Percentiles rank a stretch among this genome's conserved stretches.
Evolutionary conservation across 2,329 filamentous ascomycete species (phyloP).

Genomic region (Aspergillus clavatus): DNA sequence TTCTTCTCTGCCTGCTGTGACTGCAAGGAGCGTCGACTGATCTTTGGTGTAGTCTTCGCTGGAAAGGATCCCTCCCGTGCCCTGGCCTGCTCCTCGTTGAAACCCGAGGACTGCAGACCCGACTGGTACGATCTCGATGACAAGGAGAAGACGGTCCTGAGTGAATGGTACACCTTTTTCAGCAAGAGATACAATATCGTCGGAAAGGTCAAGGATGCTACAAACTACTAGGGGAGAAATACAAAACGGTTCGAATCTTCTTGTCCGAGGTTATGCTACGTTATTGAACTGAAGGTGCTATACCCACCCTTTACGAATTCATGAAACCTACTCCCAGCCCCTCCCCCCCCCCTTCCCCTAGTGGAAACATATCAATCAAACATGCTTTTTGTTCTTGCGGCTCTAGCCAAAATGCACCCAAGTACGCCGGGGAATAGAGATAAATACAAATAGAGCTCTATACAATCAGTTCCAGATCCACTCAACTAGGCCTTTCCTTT

Average conservation of each 20-base stretch:
- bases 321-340: too few relatives aligned
- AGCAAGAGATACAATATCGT: slow-evolving; percentile 89
- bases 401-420: not conserved
- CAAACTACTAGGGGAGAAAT: slow-evolving; percentile 26
- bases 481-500: slow-evolving; percentile 41
- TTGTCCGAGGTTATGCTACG: not conserved
- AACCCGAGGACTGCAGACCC: slow-evolving; percentile 72
- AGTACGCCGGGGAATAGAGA: slow-evolving; percentile 2
- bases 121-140: slow-evolving; percentile 81
- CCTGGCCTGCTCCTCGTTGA: slow-evolving; percentile 79
- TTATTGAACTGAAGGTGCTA: not conserved
- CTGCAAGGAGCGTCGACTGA: not conserved
- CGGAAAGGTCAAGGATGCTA: slow-evolving; percentile 41
- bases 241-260: slow-evolving; percentile 8
- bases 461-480: slow-evolving; percentile 9
- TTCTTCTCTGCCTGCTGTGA: not conserved
- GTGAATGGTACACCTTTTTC: slow-evolving; percentile 96
- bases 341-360: not conserved
- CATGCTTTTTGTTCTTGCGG: slow-evolving; percentile 15
- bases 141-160: slow-evolving; percentile 75
- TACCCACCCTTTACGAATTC: not conserved
- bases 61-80: slow-evolving; percentile 95
- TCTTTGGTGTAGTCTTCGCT: slow-evolving; percentile 66
- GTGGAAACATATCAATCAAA: not conserved
- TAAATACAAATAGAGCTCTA: slow-evolving; percentile 9